These are phyloP conservation scores for Tulasnella sp. DNA, from an alignment of 768 basidiomycete species.

Conservation along the genomic window DNA sequence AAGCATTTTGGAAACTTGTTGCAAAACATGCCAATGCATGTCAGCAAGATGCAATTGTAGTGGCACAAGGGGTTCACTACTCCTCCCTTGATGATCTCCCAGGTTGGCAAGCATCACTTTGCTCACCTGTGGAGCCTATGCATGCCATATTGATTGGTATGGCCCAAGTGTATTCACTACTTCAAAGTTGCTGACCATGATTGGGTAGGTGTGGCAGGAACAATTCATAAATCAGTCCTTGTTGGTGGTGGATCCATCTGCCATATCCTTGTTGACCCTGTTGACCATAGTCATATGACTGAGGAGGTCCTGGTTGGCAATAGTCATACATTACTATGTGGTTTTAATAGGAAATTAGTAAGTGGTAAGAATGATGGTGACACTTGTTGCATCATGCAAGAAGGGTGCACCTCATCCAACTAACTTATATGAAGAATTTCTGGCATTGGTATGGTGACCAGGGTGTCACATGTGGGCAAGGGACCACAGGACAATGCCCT, in stretches of 20 bases:
- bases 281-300: slow-evolving; percentile 5
- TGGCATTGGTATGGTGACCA: too few species aligned
- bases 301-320: background rate
- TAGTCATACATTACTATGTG: slow-evolving; percentile 18
- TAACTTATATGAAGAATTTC: too few species aligned
- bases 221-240: too few species aligned
- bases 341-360: slow-evolving; percentile 19
- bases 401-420: too few species aligned
- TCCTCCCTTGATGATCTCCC: background rate
- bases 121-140: slow-evolving; percentile 31
- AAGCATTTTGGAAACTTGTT: background rate
- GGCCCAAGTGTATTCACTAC: too few species aligned
- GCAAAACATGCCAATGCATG: background rate
- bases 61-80: background rate
- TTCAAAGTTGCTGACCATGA: too few species aligned
- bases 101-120: slow-evolving; percentile 29
- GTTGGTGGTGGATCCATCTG: slow-evolving; percentile 49
- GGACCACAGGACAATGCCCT: too few species aligned
- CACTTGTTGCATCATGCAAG: too few species aligned
- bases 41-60: background rate
- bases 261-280: slow-evolving; percentile 29
- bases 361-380: background rate
- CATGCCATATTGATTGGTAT: slow-evolving; percentile 30
- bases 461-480: too few species aligned
- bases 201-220: too few species aligned